These are phyloP conservation scores for Hyphochytrium catenoides DNA, from an alignment of 352 stramenopile species.

Conservation along the genomic window DNA sequence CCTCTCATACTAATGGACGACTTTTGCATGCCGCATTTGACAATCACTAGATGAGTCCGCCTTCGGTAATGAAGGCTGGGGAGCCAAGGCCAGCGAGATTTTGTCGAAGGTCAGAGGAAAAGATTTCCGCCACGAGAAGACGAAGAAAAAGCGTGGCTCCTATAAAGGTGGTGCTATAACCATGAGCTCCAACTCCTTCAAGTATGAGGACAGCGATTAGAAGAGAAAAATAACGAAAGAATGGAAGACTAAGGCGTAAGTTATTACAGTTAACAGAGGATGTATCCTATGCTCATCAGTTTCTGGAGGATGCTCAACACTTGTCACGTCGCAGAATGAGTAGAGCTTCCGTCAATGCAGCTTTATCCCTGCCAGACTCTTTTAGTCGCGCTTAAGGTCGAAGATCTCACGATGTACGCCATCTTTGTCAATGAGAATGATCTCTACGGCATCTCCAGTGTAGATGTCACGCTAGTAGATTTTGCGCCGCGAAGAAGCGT, in stretches of 20 bases:
- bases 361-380: conserved; percentile 1
- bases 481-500: not conserved
- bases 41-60: conserved; percentile 59
- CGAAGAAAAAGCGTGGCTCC: conserved; percentile 95
- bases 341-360: no score
- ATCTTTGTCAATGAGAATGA: conserved; percentile 83
- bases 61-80: conserved; percentile 85
- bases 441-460: conserved; percentile 91
- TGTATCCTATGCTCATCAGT: no score
- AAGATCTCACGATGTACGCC: conserved; percentile 75
- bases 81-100: conserved; percentile 89
- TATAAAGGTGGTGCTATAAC: conserved; percentile 83
- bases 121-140: conserved; percentile 99
- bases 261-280: no score
- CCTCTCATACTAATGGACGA: no score
- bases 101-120: conserved; percentile 93
- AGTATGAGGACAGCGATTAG: conserved; percentile 38
- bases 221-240: conserved; percentile 4
- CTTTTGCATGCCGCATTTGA: no score
- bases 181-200: conserved; percentile 77
- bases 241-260: no score
- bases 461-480: conserved; percentile 85
- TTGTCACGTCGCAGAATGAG: no score
- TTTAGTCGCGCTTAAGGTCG: conserved; percentile 83
- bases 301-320: no score